Percentiles rank a stretch among this genome's conserved stretches.
Conservation (phyloP, 176 grass and related monocot species). For the Aechmea fasciata region DNA sequence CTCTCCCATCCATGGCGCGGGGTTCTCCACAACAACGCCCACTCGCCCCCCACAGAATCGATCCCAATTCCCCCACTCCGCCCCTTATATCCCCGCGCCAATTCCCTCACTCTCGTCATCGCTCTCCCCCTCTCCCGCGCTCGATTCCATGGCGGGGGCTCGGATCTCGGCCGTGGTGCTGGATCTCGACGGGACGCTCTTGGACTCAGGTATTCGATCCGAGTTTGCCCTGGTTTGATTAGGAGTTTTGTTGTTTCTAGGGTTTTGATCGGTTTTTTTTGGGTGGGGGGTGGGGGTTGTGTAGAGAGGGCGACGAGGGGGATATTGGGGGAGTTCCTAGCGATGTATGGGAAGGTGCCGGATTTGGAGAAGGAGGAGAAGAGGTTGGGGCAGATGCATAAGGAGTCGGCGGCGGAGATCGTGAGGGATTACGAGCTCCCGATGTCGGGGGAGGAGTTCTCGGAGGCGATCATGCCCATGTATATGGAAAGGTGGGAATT, state of each 20-base stretch:
- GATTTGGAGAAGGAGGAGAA: conserved; percentile 51
- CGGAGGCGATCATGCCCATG: conserved; percentile 56
- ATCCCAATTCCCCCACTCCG: conserved; percentile 13
- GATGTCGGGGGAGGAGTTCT: conserved; percentile 51
- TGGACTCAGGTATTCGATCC: conserved; percentile 42
- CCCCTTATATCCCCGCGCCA: conserved; percentile 25
- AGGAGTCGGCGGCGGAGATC: conserved; percentile 50
- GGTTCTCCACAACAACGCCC: not conserved
- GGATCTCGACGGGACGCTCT: conserved; percentile 78
- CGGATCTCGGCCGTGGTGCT: conserved; percentile 54
- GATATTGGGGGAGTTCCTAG: conserved; percentile 56
- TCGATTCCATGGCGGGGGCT: conserved; percentile 35
- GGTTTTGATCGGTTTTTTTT: not conserved
- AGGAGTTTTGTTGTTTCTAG: not conserved
- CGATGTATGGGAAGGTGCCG: conserved; percentile 46
- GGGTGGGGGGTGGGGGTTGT: not conserved
- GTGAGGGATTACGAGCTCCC: conserved; percentile 67
- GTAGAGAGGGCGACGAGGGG: conserved; percentile 62
- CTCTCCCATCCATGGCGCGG: not conserved
- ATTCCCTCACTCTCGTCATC: conserved; percentile 8
- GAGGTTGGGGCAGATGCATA: conserved; percentile 67
- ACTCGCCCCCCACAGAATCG: not conserved
- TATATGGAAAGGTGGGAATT: conserved; percentile 48
- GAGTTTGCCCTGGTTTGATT: not conserved
- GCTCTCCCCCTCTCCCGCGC: not conserved